Base-by-base conservation (phyloP, 2,329 filamentous ascomycete genomes). In the Pestalotiopsis sp. region DNA sequence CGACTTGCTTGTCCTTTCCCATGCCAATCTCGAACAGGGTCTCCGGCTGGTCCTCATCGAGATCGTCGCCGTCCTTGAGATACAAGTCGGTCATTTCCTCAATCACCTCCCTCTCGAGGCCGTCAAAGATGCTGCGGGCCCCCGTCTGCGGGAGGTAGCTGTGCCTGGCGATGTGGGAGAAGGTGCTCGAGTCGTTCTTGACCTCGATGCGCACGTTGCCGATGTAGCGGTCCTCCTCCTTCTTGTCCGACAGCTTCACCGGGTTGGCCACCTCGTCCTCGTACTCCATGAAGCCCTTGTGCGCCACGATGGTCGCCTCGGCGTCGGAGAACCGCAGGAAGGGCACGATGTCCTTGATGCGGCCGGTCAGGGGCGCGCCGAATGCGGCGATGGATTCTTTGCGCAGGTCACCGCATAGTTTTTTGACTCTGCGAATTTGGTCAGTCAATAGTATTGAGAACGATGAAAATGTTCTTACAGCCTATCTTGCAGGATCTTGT, bases 261-360 rank as follows among this genome's bases (percentile, higher is more conserved):
- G 77, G 78, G 13, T 39, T 74, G 25, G 65, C 63, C 23, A 73
- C 62, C n/a, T 45, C 60, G 2, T 27, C 67, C 23, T 73, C 76
- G 1, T 84, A 72, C 17, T 81, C 74, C 12, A 81, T 76, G 4
- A 86, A 67, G 65, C 74, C 80, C 71, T 81, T 83, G 71, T 86
- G 82, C 0, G 78, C 80, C 1, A 85, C 74, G 0, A 84, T 79
- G 1, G 79, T 79, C 68, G 80, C 77, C 60, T 76, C 74, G 27
- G 66, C 68, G 12, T 69, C 23, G 17, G 71, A 68, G 65, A 76
- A 77, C 12, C 69, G 68, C 2, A 76, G 65, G 61, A 78, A 77
- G 4, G 70, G 71, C 4, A 76, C 66, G 62, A 75, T 70, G 20
- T 73, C 74, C 0, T 77, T 79, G 13, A 86, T 79, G 2, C 82